phyloP scores from a whole-genome alignment of 2,329 filamentous ascomycete genomes.

The Incumbomyces delicatus region DNA sequence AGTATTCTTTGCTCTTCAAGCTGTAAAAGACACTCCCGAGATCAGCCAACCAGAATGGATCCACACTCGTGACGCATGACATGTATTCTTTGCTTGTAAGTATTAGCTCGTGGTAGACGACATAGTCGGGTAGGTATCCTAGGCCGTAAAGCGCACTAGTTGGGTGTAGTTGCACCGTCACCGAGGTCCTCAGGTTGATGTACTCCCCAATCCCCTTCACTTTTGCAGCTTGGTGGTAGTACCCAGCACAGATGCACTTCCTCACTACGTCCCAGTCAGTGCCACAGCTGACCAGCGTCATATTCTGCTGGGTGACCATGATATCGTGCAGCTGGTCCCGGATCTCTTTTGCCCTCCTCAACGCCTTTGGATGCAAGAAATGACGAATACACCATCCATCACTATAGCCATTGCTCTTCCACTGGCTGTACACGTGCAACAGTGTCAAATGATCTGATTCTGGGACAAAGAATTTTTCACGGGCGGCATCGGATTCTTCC shows the following conservation, averaged over 20 bases:
- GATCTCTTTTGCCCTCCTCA: conserved; percentile 86
- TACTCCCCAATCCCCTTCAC: conserved; percentile 97
- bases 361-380: conserved; percentile 89
- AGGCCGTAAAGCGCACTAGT: conserved; percentile 87
- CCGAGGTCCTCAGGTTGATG: conserved; percentile 87
- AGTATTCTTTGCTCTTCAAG: conserved; percentile 95
- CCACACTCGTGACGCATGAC: conserved; percentile 89
- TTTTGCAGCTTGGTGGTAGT: conserved; percentile 94
- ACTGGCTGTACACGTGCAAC: conserved; percentile 90
- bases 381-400: conserved; percentile 90
- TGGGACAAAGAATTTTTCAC: conserved; percentile 97
- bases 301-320: conserved; percentile 76
- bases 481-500: conserved; percentile 88
- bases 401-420: conserved; percentile 80
- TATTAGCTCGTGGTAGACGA: conserved; percentile 96
- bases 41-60: conserved; percentile 95
- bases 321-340: conserved; percentile 89
- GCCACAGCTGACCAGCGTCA: conserved; percentile 76
- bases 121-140: conserved; percentile 90
- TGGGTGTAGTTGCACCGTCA: conserved; percentile 88
- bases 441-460: conserved; percentile 95
- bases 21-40: conserved; percentile 95
- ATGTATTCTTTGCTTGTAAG: conserved; percentile 92
- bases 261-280: conserved; percentile 96
- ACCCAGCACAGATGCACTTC: conserved; percentile 93